Base-by-base conservation (phyloP, 495 filamentous ascomycete genomes). In the Penicillium daleae region DNA sequence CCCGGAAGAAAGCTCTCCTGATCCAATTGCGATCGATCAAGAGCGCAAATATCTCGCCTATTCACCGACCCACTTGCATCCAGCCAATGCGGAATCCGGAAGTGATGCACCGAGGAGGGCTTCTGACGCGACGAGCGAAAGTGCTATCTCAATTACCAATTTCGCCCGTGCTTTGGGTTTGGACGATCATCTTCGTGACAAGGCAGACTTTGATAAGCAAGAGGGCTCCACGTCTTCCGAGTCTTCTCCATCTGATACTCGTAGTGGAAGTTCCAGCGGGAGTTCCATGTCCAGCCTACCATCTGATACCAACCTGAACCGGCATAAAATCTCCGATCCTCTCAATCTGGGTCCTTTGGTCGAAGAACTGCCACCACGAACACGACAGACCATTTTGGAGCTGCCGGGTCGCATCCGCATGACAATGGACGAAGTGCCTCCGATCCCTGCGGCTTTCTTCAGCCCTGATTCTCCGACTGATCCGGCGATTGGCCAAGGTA, bases 141-240 rank as follows among this genome's bases (percentile, higher is more conserved):
- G 70, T 35, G 69, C 61, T 13, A 39, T 73, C 0, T 78, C 77
- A 0, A 67, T 77, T 4, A 78, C 79, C 2, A 79, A 76, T 46
- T 80, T 80, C 40, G 73, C 76, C 2, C 74, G 72, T 5, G 76
- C 76, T 1, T 60, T 82, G 10, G 79, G 78, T 17, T 59, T 82
- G 3, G 79, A 82, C 13, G 64, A 71, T 12, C 57, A 69, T 7
- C 56, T n/a, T n/a, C n/a, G n/a, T n/a, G n/a, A n/a, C n/a, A n/a
- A n/a, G n/a, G n/a, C n/a, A n/a, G n/a, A 69, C 0, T 66, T 72
- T 7, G 66, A 71, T 6, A 86, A 86, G 56, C 79, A 84, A 0
- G 86, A 88, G 0, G 83, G 86, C 62, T 95, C 90, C 26, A 84
- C 84, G 2, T 93, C 90, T 6, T 88, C 86, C 42, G 85, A 83